Percentiles rank a stretch among this genome's conserved stretches.
Conservation (phyloP, 257 asterid genomes). For the Buddleja alternifolia region DNA sequence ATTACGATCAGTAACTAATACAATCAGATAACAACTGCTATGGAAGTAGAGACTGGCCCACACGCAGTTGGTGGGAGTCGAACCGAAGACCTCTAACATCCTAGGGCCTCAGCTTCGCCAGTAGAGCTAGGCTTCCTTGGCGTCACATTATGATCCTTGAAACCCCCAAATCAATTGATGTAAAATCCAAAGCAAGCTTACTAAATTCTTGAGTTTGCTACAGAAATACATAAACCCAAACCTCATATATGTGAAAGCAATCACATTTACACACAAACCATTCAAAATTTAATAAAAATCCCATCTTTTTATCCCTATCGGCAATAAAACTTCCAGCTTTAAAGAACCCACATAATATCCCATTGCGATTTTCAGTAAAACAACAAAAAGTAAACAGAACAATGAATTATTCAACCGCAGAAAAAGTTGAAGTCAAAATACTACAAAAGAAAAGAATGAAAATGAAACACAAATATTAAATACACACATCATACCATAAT, state of each 20-base stretch:
- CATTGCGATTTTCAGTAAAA: background rate
- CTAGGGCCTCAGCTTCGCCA: no score
- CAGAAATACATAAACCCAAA: no score
- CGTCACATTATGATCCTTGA: no score
- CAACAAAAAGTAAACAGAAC: background rate
- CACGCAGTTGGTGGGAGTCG: no score
- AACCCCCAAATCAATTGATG: background rate
- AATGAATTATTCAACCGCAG: background rate
- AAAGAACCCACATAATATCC: background rate
- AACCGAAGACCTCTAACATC: no score
- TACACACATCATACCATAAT: background rate
- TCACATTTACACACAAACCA: background rate
- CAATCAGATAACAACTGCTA: no score
- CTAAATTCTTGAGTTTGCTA: background rate
- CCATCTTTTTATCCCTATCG: background rate
- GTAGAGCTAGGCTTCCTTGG: no score
- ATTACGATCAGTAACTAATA: no score
- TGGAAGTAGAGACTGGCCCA: no score
- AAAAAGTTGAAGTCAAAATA: background rate
- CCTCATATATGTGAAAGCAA: no score
- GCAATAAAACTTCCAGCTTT: background rate
- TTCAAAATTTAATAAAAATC: background rate
- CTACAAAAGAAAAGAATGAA: background rate
- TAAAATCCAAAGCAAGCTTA: background rate
- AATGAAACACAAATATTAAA: background rate